Evolutionary conservation across 2,329 filamentous ascomycete genomes (phyloP).

Genomic region (Beauveria caledonica): DNA sequence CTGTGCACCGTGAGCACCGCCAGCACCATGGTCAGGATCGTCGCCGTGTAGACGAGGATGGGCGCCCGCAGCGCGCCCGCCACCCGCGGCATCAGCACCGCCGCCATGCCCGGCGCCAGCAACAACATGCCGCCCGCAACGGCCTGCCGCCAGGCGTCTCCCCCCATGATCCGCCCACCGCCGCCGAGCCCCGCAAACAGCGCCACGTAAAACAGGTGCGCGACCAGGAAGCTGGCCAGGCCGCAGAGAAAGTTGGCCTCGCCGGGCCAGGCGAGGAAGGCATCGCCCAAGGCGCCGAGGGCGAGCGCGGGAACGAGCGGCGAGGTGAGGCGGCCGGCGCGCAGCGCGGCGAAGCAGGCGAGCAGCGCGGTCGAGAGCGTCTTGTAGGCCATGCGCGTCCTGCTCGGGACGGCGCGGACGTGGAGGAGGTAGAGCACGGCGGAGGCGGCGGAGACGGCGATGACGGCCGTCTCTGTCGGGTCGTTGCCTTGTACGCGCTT

Average conservation of each 20-base stretch:
- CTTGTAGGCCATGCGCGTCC: conserved; percentile 23
- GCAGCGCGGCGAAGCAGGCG: conserved; percentile 15
- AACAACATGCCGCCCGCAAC: conserved; percentile 16
- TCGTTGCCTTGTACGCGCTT: neutral
- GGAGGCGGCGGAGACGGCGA: conserved; percentile 8
- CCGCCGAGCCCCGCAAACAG: conserved; percentile 18
- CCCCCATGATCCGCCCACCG: conserved; percentile 5
- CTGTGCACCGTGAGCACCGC: conserved; percentile 21
- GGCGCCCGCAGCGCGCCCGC: conserved; percentile 18
- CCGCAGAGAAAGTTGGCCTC: conserved; percentile 25
- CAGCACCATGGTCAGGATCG: conserved; percentile 25
- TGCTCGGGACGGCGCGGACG: conserved; percentile 17
- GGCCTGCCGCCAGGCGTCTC: conserved; percentile 13
- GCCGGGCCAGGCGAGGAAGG: conserved; percentile 26
- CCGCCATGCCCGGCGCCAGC: conserved; percentile 20
- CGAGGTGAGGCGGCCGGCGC: conserved; percentile 10
- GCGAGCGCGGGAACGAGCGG: conserved; percentile 22
- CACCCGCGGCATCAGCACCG: conserved; percentile 21
- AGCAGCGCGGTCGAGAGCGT: conserved; percentile 24
- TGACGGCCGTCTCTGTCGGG: conserved; percentile 7
- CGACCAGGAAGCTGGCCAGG: conserved; percentile 25
- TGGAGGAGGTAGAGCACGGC: conserved; percentile 16
- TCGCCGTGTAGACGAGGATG: conserved; percentile 23
- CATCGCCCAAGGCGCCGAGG: conserved; percentile 26
- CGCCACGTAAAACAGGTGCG: conserved; percentile 26